Percentiles rank a stretch among this genome's conserved stretches.
Conservation (phyloP, 305 asterid genomes). For the Plantago lanceolata region DNA sequence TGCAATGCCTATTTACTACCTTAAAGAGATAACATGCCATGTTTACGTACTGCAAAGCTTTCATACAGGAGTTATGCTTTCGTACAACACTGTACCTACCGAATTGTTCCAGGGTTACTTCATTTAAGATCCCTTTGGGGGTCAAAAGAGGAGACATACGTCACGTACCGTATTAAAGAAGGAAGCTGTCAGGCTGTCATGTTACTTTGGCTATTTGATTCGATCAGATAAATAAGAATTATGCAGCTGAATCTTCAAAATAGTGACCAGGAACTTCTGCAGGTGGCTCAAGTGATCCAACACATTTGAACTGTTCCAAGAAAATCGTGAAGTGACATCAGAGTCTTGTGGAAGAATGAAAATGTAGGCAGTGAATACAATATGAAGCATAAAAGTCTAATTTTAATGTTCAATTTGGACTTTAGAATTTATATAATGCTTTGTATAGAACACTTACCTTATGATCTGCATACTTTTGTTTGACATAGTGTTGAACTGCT, state of each 20-base stretch:
- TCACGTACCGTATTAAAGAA: background rate
- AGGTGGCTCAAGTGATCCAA: conserved; percentile 43
- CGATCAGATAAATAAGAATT: conserved; percentile 23
- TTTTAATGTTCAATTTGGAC: background rate
- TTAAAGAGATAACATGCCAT: background rate
- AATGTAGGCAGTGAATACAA: background rate
- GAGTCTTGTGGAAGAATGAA: conserved; percentile 1
- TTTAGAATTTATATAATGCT: background rate
- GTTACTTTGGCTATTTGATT: conserved; percentile 10
- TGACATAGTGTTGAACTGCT: conserved; percentile 35
- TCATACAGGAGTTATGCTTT: background rate
- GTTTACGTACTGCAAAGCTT: background rate
- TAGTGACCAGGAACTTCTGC: conserved; percentile 38
- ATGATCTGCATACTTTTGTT: conserved; percentile 54
- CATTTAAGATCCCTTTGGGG: too few species aligned
- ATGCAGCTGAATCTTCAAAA: conserved; percentile 36
- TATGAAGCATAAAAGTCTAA: conserved; percentile 3
- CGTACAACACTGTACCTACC: background rate
- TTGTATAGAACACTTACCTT: conserved; percentile 37
- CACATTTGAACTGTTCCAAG: conserved; percentile 50
- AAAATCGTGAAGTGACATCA: conserved; percentile 18
- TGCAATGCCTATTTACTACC: too few species aligned
- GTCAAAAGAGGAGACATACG: background rate
- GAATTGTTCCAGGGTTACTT: too few species aligned
- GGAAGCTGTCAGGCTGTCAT: background rate